These are phyloP conservation scores for Saccharum officinarum DNA, from an alignment of 176 grass and related monocot genomes.

Conservation along the genomic window DNA sequence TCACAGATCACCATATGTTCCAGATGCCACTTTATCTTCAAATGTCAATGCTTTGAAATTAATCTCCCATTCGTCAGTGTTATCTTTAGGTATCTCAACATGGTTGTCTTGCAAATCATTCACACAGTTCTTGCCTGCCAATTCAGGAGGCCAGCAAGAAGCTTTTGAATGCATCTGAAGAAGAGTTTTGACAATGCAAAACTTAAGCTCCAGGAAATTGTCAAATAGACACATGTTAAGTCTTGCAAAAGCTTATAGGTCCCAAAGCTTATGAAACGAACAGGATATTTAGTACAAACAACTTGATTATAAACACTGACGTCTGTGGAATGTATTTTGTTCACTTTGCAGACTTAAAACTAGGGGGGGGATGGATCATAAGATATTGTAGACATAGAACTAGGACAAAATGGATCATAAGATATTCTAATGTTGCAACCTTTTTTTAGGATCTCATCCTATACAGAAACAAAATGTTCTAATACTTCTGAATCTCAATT, in stretches of 20 bases:
- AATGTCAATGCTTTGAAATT: constrained; percentile 49
- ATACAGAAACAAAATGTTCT: neutral
- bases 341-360: no score
- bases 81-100: constrained; percentile 67
- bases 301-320: neutral
- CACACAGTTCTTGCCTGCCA: constrained; percentile 22
- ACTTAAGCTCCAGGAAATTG: neutral
- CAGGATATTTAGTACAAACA: neutral
- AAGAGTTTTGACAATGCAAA: constrained; percentile 10
- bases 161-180: constrained; percentile 38
- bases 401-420: neutral
- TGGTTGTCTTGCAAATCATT: constrained; percentile 28
- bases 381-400: neutral
- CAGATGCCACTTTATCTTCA: constrained; percentile 75
- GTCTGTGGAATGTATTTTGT: neutral
- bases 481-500: neutral
- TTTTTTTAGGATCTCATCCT: neutral
- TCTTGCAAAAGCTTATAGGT: neutral
- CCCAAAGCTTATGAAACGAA: constrained; percentile 1
- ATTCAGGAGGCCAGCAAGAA: constrained; percentile 46
- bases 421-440: neutral
- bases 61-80: constrained; percentile 75
- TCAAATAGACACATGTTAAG: neutral
- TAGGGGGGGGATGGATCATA: no score
- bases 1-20: constrained; percentile 81